phyloP scores from a whole-genome alignment of 768 basidiomycete genomes.

The Trametes coccinea region DNA sequence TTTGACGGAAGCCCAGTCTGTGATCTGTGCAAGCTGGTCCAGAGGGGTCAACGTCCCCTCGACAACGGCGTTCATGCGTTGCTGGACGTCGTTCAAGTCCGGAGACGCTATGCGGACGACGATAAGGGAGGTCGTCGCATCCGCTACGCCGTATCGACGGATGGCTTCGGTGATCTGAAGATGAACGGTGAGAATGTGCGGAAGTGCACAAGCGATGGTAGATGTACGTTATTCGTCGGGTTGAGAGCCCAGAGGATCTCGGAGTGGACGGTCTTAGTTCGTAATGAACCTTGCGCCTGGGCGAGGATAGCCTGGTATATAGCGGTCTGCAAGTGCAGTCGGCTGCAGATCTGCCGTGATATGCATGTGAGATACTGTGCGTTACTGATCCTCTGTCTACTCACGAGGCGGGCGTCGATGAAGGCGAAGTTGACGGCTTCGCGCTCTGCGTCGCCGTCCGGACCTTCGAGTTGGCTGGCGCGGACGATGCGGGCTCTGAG shows the following conservation, averaged over 20 bases:
- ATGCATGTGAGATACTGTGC: not conserved
- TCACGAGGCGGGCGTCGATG: constrained; percentile 79
- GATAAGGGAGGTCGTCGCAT: constrained; percentile 60
- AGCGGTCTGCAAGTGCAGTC: constrained; percentile 80
- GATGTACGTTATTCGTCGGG: constrained; percentile 77
- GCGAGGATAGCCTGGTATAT: constrained; percentile 81
- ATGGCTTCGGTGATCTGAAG: constrained; percentile 85
- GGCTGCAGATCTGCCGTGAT: constrained; percentile 71
- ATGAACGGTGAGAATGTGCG: not conserved
- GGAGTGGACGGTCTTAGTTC: constrained; percentile 87
- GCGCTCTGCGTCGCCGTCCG: constrained; percentile 65
- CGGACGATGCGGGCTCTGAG: constrained; percentile 68
- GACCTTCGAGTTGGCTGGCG: constrained; percentile 62
- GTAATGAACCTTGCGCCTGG: constrained; percentile 53
- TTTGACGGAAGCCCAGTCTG: constrained; percentile 73
- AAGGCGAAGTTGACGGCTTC: constrained; percentile 89
- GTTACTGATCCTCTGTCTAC: constrained; percentile 29
- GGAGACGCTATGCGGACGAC: constrained; percentile 66
- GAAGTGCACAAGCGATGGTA: not conserved
- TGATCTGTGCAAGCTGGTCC: constrained; percentile 43
- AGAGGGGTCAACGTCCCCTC: constrained; percentile 56
- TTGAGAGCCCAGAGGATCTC: constrained; percentile 88
- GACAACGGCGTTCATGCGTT: constrained; percentile 58
- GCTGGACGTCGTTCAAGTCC: constrained; percentile 42
- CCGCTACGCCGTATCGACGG: constrained; percentile 80